Conservation (phyloP, 129 eudicot genomes). For the Lactuca sativa region DNA sequence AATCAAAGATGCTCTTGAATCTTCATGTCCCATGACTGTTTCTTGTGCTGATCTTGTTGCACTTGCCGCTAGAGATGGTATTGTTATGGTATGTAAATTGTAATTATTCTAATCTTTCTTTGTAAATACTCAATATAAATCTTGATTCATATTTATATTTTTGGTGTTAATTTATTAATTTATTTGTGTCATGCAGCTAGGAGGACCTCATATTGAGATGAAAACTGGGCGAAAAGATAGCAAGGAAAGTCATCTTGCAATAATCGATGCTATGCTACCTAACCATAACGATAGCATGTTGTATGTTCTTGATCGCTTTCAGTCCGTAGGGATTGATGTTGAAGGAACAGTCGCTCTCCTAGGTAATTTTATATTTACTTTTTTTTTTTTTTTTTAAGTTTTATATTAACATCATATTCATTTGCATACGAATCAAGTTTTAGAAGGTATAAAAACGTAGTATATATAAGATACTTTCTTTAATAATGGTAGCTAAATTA, state of each 20-base stretch:
- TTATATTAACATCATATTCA: not conserved
- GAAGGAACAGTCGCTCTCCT: constrained; percentile 88
- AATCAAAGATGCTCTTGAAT: constrained; percentile 71
- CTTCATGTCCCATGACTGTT: constrained; percentile 70
- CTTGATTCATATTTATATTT: not conserved
- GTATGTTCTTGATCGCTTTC: constrained; percentile 57
- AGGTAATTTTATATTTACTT: constrained; percentile 30
- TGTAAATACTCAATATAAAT: not conserved
- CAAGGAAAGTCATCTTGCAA: constrained; percentile 48
- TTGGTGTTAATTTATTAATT: not conserved
- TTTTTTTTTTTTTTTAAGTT: not conserved
- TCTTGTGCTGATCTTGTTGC: constrained; percentile 89
- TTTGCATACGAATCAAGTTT: not conserved
- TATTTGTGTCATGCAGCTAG: constrained; percentile 40
- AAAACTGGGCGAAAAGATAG: constrained; percentile 82
- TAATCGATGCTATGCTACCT: constrained; percentile 56
- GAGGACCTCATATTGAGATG: constrained; percentile 80
- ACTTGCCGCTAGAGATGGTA: constrained; percentile 86
- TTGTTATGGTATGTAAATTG: constrained; percentile 46
- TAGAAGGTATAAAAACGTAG: not conserved
- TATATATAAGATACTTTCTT: not conserved
- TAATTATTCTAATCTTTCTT: not conserved
- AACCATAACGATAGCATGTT: constrained; percentile 64
- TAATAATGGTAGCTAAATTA: not conserved
- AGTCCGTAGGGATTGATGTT: constrained; percentile 67